Base-by-base conservation (phyloP, 768 basidiomycete genomes). In the Lyophyllum shimeji region DNA sequence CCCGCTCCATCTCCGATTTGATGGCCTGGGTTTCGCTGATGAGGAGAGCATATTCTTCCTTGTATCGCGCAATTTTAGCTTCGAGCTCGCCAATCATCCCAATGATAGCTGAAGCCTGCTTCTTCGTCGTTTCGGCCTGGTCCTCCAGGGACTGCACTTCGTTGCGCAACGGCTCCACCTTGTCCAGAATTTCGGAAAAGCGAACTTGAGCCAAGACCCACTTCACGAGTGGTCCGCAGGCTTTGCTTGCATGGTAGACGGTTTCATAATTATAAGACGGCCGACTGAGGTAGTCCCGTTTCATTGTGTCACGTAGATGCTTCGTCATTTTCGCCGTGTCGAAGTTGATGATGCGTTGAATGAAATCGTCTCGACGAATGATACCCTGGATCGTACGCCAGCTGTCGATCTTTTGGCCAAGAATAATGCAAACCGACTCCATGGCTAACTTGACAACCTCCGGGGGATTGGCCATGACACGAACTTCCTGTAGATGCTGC, bases 1-100 rank as follows among this genome's bases (percentile, higher is more conserved):
- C 97, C 37, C 91, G 87, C 63, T 96, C 94, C 97, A 99, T 98
- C 74, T 98, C 97, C 48, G 78, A 80, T 73, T 97, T 97, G 81
- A 99, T 98, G 3, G 95, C 87, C 68, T 98, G 94, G 0, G 93
- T 95, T 71, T 98, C 92, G 65, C 93, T 93, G 73, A 99, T 98
- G 58, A 99, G 85, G 11, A 90, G 78, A 1, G 97, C 97, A 64
- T 99, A 99, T 70, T 99, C 97, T 33, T 95, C 91, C 75, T 98
- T 98, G 81, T 98, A 98, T 53, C 78, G 83, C 23, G 83, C 88
- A 64, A 98, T 98, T 72, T 95, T 95, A 42, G 86, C 76, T 67
- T 98, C 95, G 39, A 98, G 83, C 68, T 97, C 93, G 13, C 86
- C 80, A 47, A 99, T 94, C 81, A 97, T 97, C 40, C 86, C 82